Conservation (phyloP, 257 asterid genomes). For the Solanum raphanifolium region DNA sequence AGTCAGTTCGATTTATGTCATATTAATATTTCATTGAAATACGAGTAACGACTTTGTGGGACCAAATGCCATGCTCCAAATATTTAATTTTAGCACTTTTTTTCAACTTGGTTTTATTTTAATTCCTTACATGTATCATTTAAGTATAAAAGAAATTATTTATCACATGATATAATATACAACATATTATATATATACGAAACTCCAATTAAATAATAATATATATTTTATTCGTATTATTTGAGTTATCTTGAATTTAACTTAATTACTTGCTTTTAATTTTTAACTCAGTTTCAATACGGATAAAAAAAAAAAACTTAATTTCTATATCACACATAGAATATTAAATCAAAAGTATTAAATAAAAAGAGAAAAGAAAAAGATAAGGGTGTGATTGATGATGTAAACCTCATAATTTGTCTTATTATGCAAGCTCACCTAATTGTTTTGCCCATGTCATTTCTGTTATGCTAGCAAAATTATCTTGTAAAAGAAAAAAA, state of each 20-base stretch:
- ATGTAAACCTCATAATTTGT: not conserved
- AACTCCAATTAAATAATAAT: too few relatives aligned
- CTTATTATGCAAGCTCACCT: not conserved
- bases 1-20: not conserved
- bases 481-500: not conserved
- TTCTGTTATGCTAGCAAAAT: not conserved
- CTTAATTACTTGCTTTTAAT: not conserved
- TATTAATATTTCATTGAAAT: not conserved
- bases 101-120: too few relatives aligned
- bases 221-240: too few relatives aligned
- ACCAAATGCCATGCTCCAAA: not conserved
- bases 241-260: too few relatives aligned
- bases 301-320: not conserved
- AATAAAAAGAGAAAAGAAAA: not conserved
- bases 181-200: too few relatives aligned
- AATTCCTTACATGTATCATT: too few relatives aligned
- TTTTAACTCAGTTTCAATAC: too few relatives aligned
- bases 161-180: too few relatives aligned
- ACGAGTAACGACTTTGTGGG: not conserved
- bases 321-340: not conserved
- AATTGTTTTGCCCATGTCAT: not conserved
- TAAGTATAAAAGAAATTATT: too few relatives aligned
- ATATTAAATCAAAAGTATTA: not conserved
- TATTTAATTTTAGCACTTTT: too few relatives aligned
- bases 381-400: not conserved